Evolutionary conservation across 2,329 filamentous ascomycete species (phyloP), one percentile per base, ranked within the genome.

Genomic region (Cordyceps pruinosa): DNA sequence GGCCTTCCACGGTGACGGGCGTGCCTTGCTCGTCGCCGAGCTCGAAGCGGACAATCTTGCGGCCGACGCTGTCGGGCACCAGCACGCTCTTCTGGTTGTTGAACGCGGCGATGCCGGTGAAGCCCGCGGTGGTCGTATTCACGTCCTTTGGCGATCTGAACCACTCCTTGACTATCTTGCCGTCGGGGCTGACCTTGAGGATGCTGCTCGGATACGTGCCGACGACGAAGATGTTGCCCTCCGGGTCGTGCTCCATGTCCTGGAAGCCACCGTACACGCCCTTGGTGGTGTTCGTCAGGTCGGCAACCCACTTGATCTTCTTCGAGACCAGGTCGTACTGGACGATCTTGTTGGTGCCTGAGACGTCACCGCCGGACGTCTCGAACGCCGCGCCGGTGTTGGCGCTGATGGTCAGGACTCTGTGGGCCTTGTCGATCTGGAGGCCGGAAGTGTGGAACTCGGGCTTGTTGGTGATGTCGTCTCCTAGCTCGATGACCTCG

Each of bases 131-230:
- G 60, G 6, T 51, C 12, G 23, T 8, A 5, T 44, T 50, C 15
- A 64, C 10, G 69, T 30, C 69, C 68, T n/a, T 66, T 61, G 19
- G 28, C 3, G 60, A 55, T 0, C 65, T 66, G 2, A 70, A 73
- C 70, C 71, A 75, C 0, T 66, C 61, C 4, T 23, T 50, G 5
- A 62, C 63, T 5, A 60, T 57, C 4, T 60, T 60, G 2, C 71
- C 71, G 50, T 69, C 61, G 28, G 66, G 48, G 26, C 64, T 64
- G 10, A 73, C 65, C 13, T 67, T 66, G 46, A 73, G 59, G 17
- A 75, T 65, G 7, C 68, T 70, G 21, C 70, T 69, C 0, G 72
- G 71, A 9, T 63, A 75, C 0, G 70, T 73, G 41, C 73, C 72
- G 1, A 75, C 61, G 7, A 71, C 68, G 50, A 69, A 75, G 1